Evolutionary conservation across 108 stramenopile species (phyloP), one percentile per base, ranked within the genome.

Genomic region (Cafeteria roenbergensis): DNA sequence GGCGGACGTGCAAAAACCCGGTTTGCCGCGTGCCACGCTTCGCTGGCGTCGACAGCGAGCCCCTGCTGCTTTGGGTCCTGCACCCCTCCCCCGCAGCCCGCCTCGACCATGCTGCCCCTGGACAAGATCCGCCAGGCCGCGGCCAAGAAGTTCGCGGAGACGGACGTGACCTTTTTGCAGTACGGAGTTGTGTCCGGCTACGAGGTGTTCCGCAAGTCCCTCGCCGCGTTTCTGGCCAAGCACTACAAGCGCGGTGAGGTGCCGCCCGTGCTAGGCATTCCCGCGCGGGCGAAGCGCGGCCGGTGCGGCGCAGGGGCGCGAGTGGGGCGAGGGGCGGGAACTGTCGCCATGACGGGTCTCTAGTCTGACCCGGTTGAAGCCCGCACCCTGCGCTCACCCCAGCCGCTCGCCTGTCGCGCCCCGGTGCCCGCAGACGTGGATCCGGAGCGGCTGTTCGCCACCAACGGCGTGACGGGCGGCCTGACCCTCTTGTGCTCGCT

Each of bases 391-490:
- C n/a, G n/a, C n/a, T n/a, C n/a, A n/a, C n/a, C n/a, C n/a, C n/a
- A n/a, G n/a, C n/a, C n/a, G n/a, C n/a, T n/a, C n/a, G n/a, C n/a
- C n/a, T n/a, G n/a, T 24, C 24, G 8, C 52, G 1, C 21, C 52
- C 8, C 52, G 2, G 9, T 38, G 9, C 38, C 12, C 38, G 4
- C 38, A 12, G 51, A 53, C 20, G 51, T 51, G 28, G 64, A 66
- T 32, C 32, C 54, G 34, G 55, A 66, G 38, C 55, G 34, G 28
- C 34, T 69, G 14, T 38, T 69, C 26, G 25, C 57, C 33, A 63
- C 62, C 27, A 62, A 62, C 61, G 71, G 71, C 51, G 65, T 58
- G 30, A 61, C 71, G 27, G 57, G 60, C 26, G 62, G 33, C 14
- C 55, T 71, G 24, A 33, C 36, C 8, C 56, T 71, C 27, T 22